phyloP scores from a whole-genome alignment of 371 early-diverging fungal species.

The Mucor indicus region DNA sequence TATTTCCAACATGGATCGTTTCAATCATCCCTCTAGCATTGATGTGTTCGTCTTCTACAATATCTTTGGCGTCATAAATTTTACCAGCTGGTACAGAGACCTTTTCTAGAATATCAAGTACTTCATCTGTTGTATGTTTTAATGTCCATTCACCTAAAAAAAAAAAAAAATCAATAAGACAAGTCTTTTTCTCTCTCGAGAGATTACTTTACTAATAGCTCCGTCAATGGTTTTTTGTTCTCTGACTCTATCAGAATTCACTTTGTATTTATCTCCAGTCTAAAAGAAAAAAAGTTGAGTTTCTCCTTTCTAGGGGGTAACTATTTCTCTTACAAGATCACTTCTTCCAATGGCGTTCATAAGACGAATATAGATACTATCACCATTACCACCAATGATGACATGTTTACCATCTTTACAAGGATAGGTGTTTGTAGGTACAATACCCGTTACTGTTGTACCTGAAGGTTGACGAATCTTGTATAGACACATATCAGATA shows the following conservation, averaged over 20 bases:
- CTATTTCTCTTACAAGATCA: constrained; percentile 36
- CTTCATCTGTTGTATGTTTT: constrained; percentile 35
- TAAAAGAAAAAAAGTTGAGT: constrained; percentile 10
- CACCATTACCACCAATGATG: constrained; percentile 60
- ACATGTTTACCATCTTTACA: constrained; percentile 51
- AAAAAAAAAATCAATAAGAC: background rate
- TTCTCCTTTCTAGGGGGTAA: too few relatives aligned
- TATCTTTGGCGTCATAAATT: constrained; percentile 54
- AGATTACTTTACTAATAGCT: constrained; percentile 40
- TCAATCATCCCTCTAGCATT: constrained; percentile 54
- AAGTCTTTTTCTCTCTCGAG: too few relatives aligned
- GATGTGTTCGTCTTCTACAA: constrained; percentile 51
- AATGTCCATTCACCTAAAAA: constrained; percentile 42
- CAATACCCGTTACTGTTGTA: constrained; percentile 56
- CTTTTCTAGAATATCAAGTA: constrained; percentile 34
- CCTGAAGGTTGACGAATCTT: constrained; percentile 56
- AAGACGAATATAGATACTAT: constrained; percentile 55
- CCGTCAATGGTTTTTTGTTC: constrained; percentile 42
- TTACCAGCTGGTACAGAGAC: constrained; percentile 54
- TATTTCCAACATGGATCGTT: constrained; percentile 32
- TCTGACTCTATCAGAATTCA: constrained; percentile 46
- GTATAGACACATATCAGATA: too few relatives aligned
- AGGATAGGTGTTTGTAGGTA: constrained; percentile 57
- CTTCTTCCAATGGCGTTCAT: constrained; percentile 47
- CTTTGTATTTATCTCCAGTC: constrained; percentile 43